Base-by-base conservation (phyloP, 2,329 filamentous ascomycete genomes). In the Fusarium sp. region DNA sequence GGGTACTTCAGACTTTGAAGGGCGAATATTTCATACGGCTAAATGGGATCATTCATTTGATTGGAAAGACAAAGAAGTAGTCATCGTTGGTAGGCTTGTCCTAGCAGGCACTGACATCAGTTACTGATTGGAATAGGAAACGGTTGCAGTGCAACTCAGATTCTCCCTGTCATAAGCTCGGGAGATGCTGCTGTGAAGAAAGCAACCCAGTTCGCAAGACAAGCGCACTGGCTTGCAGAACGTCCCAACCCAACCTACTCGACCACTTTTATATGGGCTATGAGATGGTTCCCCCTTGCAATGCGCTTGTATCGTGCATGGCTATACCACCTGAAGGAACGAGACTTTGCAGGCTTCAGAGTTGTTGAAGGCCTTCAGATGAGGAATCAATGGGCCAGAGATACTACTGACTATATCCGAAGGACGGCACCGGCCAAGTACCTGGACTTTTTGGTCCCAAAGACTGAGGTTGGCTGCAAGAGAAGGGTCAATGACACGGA, bases 141-240 rank as follows among this genome's bases (percentile, higher is more conserved):
- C 5, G 78, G 78, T 1, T 79, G 78, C 51, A 80, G 78, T 17
- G 78, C 77, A 13, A 79, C 75, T 1, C 78, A 80, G 42, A 38
- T 73, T 13, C 69, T 80, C 6, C 78, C 77, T 6, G 57, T 57
- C n/a, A 74, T 80, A 13, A 75, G 63, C n/a, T 60, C 65, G 0
- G 73, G 72, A 7, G 68, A 73, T 1, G 51, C 55, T 2, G 70
- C 82, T 9, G 84, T 81, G 15, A 81, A 78, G 26, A 82, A 80
- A 31, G 78, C 87, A 28, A 84, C 82, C 0, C 86, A 88, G 55
- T 87, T 88, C 70, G 83, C 80, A n/a, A 83, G 85, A 14, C 86
- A 87, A 77, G 79, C 86, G 9, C 87, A 88, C 66, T 88, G 84
- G 79, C 79, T 88, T 1, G 41, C 70, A 1, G 72, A 79, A 17